A percentile compares a stretch with the other conserved stretches of the same genome.
Conservation (phyloP, 257 asterid genomes). For the Solanum chmielewskii region DNA sequence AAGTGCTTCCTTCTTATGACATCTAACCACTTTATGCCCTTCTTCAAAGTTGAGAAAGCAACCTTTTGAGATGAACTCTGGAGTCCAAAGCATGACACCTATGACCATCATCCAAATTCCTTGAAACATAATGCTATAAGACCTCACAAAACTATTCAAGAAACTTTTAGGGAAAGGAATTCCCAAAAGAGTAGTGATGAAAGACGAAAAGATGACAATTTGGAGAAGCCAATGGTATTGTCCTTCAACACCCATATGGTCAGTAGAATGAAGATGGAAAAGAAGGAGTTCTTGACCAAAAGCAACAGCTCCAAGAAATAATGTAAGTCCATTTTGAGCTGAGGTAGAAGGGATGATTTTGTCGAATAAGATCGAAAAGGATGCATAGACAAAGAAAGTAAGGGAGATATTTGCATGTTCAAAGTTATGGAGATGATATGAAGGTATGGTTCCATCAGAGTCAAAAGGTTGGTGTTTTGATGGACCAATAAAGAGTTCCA, state of each 20-base stretch:
- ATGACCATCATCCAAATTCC: slow-evolving; percentile 66
- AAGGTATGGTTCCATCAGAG: slow-evolving; percentile 37
- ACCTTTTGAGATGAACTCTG: slow-evolving; percentile 33
- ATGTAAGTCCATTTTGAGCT: slow-evolving; percentile 31
- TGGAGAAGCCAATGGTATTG: slow-evolving; percentile 78
- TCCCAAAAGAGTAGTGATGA: slow-evolving; percentile 32
- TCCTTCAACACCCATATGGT: slow-evolving; percentile 72
- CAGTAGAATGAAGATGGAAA: slow-evolving; percentile 68
- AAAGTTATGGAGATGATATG: slow-evolving; percentile 46
- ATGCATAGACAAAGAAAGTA: slow-evolving; percentile 51
- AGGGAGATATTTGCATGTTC: slow-evolving; percentile 75
- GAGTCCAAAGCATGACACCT: slow-evolving; percentile 76
- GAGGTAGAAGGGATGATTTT: slow-evolving; percentile 13
- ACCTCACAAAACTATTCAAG: slow-evolving; percentile 43
- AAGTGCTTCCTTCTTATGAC: slow-evolving; percentile 36
- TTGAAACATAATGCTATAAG: slow-evolving; percentile 40
- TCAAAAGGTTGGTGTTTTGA: slow-evolving; percentile 42
- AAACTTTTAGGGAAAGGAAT: slow-evolving; percentile 35
- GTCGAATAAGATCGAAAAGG: slow-evolving; percentile 41
- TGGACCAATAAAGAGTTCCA: slow-evolving; percentile 42
- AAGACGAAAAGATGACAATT: slow-evolving; percentile 27
- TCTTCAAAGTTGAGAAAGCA: slow-evolving; percentile 30
- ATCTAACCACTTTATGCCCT: slow-evolving; percentile 35
- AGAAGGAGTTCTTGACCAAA: slow-evolving; percentile 59
- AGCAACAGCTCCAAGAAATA: slow-evolving; percentile 48